Evolutionary conservation across 202 grass and related monocot species (phyloP), one percentile per base, ranked within the genome.

Genomic region (Setaria italica): DNA sequence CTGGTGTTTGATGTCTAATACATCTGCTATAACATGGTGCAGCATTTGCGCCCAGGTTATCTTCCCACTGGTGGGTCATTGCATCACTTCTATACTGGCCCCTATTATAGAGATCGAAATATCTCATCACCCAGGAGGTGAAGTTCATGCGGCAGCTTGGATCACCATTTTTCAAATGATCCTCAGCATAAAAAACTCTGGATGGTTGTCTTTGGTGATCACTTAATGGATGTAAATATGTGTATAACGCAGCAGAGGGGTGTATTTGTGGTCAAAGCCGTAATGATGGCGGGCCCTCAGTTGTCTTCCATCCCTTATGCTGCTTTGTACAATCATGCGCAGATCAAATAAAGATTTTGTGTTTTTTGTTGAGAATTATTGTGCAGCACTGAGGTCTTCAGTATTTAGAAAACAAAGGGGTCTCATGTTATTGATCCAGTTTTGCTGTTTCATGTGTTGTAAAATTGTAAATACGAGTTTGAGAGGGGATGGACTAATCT

Each of bases 161-260:
- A 81, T 80, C 21, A 32, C 58, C 69, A 50, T 81, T 67, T 87
- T 87, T 39, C 47, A 66, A 80, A 74, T 72, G 58, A 64, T 72
- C 68, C 35, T 1, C 12, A 6, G 11, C 54, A 35, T 30, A 5
- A 58, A 51, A 81, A 59, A 41, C 33, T 53, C 41, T 55, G 65
- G 34, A 80, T 54, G 57, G 58, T 3, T 56, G 67, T 73, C 47
- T 74, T 65, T 45, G 35, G 67, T 57, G 70, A 87, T 75, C 21
- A 77, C 4, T 49, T 17, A 48, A 37, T 85, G 62, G 62, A 66
- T 82, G 85, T 87, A 82, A 87, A 87, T 81, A 87, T 54, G 29
- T 76, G 85, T 81, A 87, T 76, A 76, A 87, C 57, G 70, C 78
- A 67, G 78, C 78, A 50, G 57, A 54, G 49, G 62, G 19, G 60